Evolutionary conservation across 805 yeast genomes (phyloP), one percentile per base, ranked within the genome.

Genomic region (Yamadazyma takamatsuzukensis): DNA sequence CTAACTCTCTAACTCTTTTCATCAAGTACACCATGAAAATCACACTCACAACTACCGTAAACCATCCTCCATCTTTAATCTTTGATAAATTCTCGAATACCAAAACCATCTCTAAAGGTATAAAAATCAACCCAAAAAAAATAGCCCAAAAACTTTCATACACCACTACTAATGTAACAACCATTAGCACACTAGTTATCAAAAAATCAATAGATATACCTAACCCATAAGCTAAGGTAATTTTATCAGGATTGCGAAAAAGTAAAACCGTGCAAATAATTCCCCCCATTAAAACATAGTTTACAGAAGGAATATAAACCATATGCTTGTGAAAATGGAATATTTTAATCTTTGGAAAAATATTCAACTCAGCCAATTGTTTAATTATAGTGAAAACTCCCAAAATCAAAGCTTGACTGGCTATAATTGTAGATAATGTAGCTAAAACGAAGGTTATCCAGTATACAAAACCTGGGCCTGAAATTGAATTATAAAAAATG

Each of bases 31-130:
- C 23, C 37, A 62, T 54, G 26, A 60, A 47, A 3, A 72, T n/a
- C 2, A 49, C 54, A 6, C 74, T 49, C 49, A 74, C 59, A 57
- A 68, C 54, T 19, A 76, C 50, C 1, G 82, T 76, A 45, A 76
- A 74, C 83, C 82, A 76, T 2, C 80, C 83, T 23, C 81, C 83
- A 39, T 71, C 73, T 0, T 71, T 67, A 3, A 76, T 66, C 48
- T 76, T 76, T 43, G 60, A 65, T 42, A 72, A 41, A 34, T 73
- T 76, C 4, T 80, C 65, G 32, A 65, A 52, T 12, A 76, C 60
- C 44, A 74, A 53, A 25, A 64, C 49, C 25, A 58, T 41, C 43
- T 76, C 82, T 21, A 76, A 53, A 0, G 78, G 64, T 6, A 70
- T 61, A 43, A 74, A 74, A 3, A 61, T 41, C n/a, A n/a, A n/a